phyloP scores from a whole-genome alignment of 441 rosid species.

The Breynia disticha region DNA sequence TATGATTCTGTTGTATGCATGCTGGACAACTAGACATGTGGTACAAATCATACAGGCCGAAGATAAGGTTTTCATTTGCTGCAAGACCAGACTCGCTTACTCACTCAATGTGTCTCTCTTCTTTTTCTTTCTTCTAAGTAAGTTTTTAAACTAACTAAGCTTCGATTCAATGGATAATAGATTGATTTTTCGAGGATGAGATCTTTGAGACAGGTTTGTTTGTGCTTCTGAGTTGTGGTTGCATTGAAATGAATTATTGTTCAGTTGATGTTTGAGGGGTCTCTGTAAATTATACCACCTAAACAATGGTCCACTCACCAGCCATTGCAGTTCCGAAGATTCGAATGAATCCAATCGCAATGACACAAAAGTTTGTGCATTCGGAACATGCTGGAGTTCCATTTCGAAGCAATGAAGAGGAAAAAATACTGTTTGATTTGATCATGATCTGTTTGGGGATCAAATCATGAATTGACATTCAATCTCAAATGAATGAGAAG shows the following conservation, averaged over 20 bases:
- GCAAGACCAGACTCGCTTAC: background rate
- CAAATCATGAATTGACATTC: no score
- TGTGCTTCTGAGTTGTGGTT: background rate
- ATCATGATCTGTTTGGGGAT: no score
- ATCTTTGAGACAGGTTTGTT: background rate
- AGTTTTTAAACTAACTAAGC: background rate
- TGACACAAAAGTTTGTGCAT: background rate
- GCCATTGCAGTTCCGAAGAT: constrained; percentile 3
- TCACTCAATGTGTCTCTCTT: no score
- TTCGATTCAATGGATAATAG: background rate
- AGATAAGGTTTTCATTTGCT: background rate
- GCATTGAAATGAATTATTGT: background rate
- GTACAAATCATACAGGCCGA: background rate
- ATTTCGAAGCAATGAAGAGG: no score
- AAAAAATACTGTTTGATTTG: no score
- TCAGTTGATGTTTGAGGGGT: background rate
- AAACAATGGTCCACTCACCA: constrained; percentile 11
- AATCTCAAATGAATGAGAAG: no score
- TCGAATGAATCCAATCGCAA: background rate
- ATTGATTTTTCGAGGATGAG: background rate
- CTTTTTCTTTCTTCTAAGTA: no score
- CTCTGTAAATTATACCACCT: constrained; percentile 9
- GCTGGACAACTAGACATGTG: background rate
- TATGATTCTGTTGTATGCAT: background rate
- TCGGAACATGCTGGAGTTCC: background rate